A percentile compares a stretch with the other conserved stretches of the same genome.
phyloP scores from a whole-genome alignment of 2,329 filamentous ascomycete species.

The Plenodomus biglobosus region DNA sequence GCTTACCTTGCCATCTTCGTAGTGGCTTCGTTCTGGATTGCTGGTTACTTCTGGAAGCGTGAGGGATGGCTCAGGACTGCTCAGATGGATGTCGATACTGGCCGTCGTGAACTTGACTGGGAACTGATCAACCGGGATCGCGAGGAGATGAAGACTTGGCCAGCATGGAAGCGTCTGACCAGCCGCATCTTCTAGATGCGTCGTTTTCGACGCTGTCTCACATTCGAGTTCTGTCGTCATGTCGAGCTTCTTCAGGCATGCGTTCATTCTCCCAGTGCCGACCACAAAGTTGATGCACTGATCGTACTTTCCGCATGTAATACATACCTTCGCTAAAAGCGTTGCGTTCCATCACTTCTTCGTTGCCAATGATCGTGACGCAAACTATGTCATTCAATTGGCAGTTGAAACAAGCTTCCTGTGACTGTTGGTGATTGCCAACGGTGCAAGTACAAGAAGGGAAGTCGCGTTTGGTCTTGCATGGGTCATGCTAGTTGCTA shows the following conservation, averaged over 20 bases:
- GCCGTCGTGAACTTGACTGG: constrained; percentile 66
- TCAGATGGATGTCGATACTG: constrained; percentile 68
- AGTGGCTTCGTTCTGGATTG: constrained; percentile 46
- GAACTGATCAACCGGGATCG: constrained; percentile 61
- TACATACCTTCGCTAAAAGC: neutral
- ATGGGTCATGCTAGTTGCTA: no score
- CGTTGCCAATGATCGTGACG: no score
- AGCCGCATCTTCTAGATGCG: constrained; percentile 31
- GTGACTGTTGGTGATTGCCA: no score
- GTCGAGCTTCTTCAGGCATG: neutral
- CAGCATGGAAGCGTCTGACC: constrained; percentile 50
- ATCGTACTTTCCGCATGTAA: neutral
- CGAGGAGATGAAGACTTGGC: constrained; percentile 54
- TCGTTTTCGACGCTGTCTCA: neutral
- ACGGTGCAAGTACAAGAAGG: no score
- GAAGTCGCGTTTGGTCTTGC: no score
- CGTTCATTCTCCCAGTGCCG: neutral
- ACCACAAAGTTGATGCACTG: neutral
- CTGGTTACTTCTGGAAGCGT: constrained; percentile 66
- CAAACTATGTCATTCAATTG: no score
- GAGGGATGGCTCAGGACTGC: constrained; percentile 59
- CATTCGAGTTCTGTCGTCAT: neutral
- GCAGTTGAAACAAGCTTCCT: no score
- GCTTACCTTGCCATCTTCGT: constrained; percentile 53
- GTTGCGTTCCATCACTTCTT: neutral